phyloP scores from a whole-genome alignment of 495 filamentous ascomycete species.

The Penicillium pancosmium region DNA sequence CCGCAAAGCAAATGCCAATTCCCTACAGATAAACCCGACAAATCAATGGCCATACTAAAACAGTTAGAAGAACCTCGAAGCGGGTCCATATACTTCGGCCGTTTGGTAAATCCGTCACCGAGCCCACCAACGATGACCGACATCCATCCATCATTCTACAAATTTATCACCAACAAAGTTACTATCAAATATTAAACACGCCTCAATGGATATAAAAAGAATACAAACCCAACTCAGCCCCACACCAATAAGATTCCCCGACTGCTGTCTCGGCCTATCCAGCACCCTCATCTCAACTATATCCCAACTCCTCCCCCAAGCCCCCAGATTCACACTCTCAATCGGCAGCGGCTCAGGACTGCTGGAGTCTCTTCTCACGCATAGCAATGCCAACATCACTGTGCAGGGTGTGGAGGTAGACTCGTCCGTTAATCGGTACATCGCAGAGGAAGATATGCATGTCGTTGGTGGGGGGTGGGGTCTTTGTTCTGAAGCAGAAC shows the following conservation, averaged over 20 bases:
- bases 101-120: constrained; percentile 9
- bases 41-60: neutral
- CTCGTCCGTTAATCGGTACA: constrained; percentile 46
- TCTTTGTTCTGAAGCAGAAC: constrained; percentile 33
- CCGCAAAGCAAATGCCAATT: no score
- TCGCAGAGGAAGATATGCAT: constrained; percentile 43
- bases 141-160: neutral
- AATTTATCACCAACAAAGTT: no score
- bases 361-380: constrained; percentile 50
- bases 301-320: constrained; percentile 38
- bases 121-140: neutral
- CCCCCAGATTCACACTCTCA: constrained; percentile 48
- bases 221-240: constrained; percentile 15
- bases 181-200: no score
- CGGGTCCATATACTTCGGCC: constrained; percentile 6
- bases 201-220: neutral
- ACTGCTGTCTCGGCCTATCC: constrained; percentile 56
- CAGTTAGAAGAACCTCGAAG: neutral
- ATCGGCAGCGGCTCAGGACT: constrained; percentile 58
- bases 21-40: no score
- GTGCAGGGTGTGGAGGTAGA: constrained; percentile 52
- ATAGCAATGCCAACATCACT: constrained; percentile 24
- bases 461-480: constrained; percentile 48
- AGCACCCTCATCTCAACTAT: constrained; percentile 39
- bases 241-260: constrained; percentile 33